Base-by-base conservation (phyloP, 2,329 filamentous ascomycete species). In the Xylariaceae sp. region DNA sequence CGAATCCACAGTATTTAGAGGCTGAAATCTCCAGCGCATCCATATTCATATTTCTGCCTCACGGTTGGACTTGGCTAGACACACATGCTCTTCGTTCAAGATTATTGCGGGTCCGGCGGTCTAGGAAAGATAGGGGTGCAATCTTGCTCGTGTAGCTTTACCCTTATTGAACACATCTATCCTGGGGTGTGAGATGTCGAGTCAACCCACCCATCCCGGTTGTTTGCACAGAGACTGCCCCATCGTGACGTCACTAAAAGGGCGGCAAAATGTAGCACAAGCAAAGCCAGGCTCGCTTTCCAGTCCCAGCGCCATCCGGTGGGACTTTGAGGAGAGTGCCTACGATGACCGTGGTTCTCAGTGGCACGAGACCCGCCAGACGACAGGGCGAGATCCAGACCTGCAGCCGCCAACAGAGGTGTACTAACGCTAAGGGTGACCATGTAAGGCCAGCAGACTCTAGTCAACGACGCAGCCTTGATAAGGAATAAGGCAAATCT, bases 381-480 rank as follows among this genome's bases (percentile, higher is more conserved):
- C 6, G 74, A 67, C 32, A 76, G 57, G 18, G 70, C 75, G n/a
- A 84, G 65, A 49, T 91, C 89, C 11, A 90, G 59, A 1, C 79
- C 81, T 9, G 89, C 89, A 7, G 92, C 66, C 3, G 78, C 68
- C 5, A 95, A 70, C 2, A 95, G 71, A 3, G 86, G 82, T 57
- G 86, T 83, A 5, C 82, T 75, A 5, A 90, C 69, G 66, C 79
- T 79, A 6, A 81, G 72, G 40, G 78, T 84, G n/a, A 81, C 75
- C 39, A 83, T 82, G 49, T 84, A 83, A 0, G 90, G 90, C 64
- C 82, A 82, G 66, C 90, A 96, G 1, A 85, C 80, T 42, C 78
- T 75, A 2, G 79, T 75, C 10, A 94, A 68, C 0, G 82, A 81
- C 11, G 77, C 69, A 9, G 90, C 69, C 66, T 95, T 96, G 44